These are phyloP conservation scores for Rosellinia necatrix DNA, from an alignment of 2,329 filamentous ascomycete species.

Conservation along the genomic window DNA sequence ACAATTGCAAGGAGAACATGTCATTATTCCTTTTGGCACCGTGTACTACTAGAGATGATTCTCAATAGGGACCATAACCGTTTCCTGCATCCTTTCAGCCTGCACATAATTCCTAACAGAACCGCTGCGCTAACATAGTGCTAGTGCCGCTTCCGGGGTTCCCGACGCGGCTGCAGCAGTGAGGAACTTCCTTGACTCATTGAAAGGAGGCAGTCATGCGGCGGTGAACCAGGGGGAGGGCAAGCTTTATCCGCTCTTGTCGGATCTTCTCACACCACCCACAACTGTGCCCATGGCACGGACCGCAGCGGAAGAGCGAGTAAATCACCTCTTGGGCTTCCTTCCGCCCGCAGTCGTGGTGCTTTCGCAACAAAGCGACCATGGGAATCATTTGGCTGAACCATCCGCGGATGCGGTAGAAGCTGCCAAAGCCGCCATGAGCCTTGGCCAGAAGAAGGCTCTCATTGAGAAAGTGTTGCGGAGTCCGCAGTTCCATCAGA, in stretches of 20 bases:
- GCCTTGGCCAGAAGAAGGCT: constrained; percentile 74
- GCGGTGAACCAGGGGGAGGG: constrained; percentile 52
- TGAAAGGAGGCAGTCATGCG: constrained; percentile 61
- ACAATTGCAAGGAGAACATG: constrained; percentile 20
- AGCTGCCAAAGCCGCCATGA: constrained; percentile 75
- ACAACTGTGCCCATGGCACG: constrained; percentile 80
- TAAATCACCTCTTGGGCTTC: constrained; percentile 76
- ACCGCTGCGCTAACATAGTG: constrained; percentile 49
- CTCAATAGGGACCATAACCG: constrained; percentile 32
- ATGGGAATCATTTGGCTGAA: constrained; percentile 63
- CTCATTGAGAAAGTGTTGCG: constrained; percentile 81
- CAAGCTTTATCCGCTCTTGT: constrained; percentile 79
- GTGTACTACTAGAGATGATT: constrained; percentile 39
- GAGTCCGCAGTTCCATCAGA: constrained; percentile 90
- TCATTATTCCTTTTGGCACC: constrained; percentile 22
- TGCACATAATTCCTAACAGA: constrained; percentile 12
- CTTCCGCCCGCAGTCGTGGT: constrained; percentile 80
- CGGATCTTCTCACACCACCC: constrained; percentile 79
- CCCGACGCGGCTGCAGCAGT: constrained; percentile 78
- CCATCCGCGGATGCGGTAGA: constrained; percentile 70
- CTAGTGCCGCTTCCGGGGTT: constrained; percentile 63
- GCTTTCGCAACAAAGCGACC: constrained; percentile 70
- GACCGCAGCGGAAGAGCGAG: constrained; percentile 62
- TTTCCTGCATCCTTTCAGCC: constrained; percentile 18
- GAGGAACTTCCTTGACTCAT: constrained; percentile 84